Conservation (phyloP, 1,284 basidiomycete species). For the Papiliotrema laurentii region DNA sequence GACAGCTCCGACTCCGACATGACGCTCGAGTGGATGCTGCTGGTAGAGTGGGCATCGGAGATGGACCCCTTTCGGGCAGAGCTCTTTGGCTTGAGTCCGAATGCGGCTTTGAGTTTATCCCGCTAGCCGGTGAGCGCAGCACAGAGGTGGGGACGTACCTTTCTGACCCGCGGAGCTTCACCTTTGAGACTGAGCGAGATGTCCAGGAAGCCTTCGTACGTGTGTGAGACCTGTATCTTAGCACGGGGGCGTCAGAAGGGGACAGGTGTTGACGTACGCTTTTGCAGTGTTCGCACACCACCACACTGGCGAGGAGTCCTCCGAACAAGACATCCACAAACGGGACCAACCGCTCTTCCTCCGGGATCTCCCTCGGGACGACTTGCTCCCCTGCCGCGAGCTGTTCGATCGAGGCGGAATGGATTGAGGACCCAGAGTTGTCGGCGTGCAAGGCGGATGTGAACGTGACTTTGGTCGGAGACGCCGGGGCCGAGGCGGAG, state of each 20-base stretch:
- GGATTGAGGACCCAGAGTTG: neutral
- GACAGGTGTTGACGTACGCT: constrained; percentile 43
- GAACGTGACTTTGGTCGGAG: constrained; percentile 11
- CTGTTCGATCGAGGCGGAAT: neutral
- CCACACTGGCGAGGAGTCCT: constrained; percentile 77
- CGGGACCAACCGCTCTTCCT: constrained; percentile 58
- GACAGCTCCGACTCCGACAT: constrained; percentile 38
- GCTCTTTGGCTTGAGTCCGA: constrained; percentile 33
- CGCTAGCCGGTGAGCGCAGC: constrained; percentile 45
- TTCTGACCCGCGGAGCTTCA: constrained; percentile 26
- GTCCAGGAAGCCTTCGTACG: constrained; percentile 89
- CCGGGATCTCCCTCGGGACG: constrained; percentile 14
- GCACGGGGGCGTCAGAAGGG: neutral
- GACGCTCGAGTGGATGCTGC: constrained; percentile 8
- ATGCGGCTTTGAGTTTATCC: constrained; percentile 64
- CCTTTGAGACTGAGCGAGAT: constrained; percentile 78
- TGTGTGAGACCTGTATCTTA: constrained; percentile 66
- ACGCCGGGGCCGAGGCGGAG: constrained; percentile 14
- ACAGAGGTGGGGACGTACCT: constrained; percentile 12
- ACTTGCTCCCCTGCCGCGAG: constrained; percentile 7
- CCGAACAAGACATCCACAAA: constrained; percentile 87
- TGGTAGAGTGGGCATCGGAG: neutral
- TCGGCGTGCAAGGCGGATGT: neutral
- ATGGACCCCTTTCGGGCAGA: neutral
- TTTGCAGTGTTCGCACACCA: constrained; percentile 91